A percentile compares a stretch with the other conserved stretches of the same genome.
phyloP scores from a whole-genome alignment of 75 land plant genomes.

The Chamaecyparis obtusa region DNA sequence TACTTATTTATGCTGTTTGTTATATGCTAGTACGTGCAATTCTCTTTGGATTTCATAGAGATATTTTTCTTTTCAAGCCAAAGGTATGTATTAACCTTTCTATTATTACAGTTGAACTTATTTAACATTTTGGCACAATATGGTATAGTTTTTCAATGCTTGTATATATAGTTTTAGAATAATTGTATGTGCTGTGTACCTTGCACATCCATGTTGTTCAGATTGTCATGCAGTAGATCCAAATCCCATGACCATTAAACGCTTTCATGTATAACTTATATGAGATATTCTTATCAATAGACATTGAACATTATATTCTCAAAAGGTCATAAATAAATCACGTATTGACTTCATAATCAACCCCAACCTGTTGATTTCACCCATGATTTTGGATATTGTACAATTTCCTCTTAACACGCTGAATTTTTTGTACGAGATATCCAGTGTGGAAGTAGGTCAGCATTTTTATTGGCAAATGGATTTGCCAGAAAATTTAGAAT shows the following conservation, averaged over 20 bases:
- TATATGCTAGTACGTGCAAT: slow-evolving; percentile 49
- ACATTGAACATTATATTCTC: not conserved
- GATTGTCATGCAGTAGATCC: not conserved
- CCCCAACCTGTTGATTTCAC: no score
- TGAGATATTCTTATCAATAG: not conserved
- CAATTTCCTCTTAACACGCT: no score
- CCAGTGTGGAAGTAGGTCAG: no score
- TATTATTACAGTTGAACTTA: not conserved
- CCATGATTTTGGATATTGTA: no score
- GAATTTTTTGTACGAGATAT: no score
- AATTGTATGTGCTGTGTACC: not conserved
- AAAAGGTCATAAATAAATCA: not conserved
- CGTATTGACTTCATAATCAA: no score
- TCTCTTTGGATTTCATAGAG: slow-evolving; percentile 56
- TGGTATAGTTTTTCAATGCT: not conserved
- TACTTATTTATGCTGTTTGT: not conserved
- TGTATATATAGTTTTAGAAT: not conserved
- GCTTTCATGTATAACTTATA: not conserved
- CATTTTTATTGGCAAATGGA: not conserved
- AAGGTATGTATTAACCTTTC: slow-evolving; percentile 27
- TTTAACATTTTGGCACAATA: not conserved
- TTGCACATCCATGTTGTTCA: not conserved
- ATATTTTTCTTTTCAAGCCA: slow-evolving; percentile 44
- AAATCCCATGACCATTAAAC: not conserved
- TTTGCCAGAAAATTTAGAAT: not conserved